Percentiles rank a stretch among this genome's conserved stretches.
These are phyloP conservation scores for Ophiostoma triangulosporum DNA, from an alignment of 2,329 filamentous ascomycete species.

Conservation along the genomic window DNA sequence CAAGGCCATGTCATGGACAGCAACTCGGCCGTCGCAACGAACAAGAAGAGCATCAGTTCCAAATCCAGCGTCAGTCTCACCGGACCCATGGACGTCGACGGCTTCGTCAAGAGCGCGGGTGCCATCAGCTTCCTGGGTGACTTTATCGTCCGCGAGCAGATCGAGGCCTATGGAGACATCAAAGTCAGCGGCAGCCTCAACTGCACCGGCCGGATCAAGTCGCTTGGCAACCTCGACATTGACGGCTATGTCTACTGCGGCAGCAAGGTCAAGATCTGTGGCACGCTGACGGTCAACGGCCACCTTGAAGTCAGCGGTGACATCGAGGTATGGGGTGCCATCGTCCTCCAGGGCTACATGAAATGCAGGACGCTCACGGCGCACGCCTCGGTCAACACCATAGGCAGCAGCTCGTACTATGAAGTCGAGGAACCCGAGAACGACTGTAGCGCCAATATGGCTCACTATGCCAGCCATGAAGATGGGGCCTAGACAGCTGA, in stretches of 20 bases:
- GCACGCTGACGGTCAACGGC: constrained; percentile 31
- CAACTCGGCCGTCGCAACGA: constrained; percentile 4
- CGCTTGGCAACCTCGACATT: constrained; percentile 32
- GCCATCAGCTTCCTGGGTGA: constrained; percentile 31
- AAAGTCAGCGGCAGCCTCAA: constrained; percentile 28
- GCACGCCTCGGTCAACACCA: constrained; percentile 32
- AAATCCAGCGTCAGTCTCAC: constrained; percentile 27
- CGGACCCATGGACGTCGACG: constrained; percentile 33
- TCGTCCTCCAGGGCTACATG: constrained; percentile 29
- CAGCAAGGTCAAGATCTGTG: constrained; percentile 33
- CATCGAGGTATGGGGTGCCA: constrained; percentile 33
- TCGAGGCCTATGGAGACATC: constrained; percentile 34
- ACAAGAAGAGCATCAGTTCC: constrained; percentile 28
- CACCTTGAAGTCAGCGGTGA: constrained; percentile 27
- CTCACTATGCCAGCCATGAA: constrained; percentile 24
- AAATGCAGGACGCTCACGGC: constrained; percentile 31
- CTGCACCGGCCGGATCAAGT: constrained; percentile 26
- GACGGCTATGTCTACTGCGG: constrained; percentile 23
- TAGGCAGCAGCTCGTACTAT: constrained; percentile 31
- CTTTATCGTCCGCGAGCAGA: constrained; percentile 28
- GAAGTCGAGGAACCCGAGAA: constrained; percentile 29
- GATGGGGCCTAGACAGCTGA: constrained; percentile 20
- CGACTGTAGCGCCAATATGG: constrained; percentile 29
- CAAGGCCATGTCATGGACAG: constrained; percentile 1
- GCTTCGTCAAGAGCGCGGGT: constrained; percentile 32